Conservation (phyloP, 345 rosid species). For the Eucalyptus globulus region DNA sequence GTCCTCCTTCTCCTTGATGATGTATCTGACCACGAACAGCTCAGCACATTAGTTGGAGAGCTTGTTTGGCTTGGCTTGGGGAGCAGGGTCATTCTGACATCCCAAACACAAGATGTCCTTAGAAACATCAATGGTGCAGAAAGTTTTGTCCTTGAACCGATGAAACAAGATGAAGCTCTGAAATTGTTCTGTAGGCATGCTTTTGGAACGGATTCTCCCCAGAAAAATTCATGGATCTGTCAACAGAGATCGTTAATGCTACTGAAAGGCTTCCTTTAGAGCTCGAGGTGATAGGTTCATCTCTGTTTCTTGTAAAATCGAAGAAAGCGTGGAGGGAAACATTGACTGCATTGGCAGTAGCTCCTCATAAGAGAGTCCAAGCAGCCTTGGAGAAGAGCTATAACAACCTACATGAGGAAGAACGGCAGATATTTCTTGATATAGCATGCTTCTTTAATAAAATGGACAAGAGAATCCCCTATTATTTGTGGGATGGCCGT, state of each 20-base stretch:
- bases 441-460: no score
- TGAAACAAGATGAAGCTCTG: neutral
- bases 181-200: neutral
- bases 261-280: neutral
- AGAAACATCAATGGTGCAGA: accelerated
- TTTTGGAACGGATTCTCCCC: accelerated
- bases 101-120: neutral
- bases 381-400: no score
- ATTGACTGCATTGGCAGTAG: no score
- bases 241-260: accelerated
- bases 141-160: accelerated
- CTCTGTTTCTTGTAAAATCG: no score
- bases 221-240: accelerated
- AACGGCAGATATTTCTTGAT: no score
- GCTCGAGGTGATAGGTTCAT: no score
- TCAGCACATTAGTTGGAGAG: neutral
- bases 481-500: no score
- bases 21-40: accelerated
- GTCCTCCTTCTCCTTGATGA: accelerated
- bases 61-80: accelerated
- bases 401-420: no score
- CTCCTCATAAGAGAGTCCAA: no score
- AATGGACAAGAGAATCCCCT: no score
- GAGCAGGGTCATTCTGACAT: accelerated
- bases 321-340: no score